Percentiles rank a stretch among this genome's conserved stretches.
Evolutionary conservation across 2,329 filamentous ascomycete species (phyloP).

Genomic region (Aspergillus quadrilineatus): DNA sequence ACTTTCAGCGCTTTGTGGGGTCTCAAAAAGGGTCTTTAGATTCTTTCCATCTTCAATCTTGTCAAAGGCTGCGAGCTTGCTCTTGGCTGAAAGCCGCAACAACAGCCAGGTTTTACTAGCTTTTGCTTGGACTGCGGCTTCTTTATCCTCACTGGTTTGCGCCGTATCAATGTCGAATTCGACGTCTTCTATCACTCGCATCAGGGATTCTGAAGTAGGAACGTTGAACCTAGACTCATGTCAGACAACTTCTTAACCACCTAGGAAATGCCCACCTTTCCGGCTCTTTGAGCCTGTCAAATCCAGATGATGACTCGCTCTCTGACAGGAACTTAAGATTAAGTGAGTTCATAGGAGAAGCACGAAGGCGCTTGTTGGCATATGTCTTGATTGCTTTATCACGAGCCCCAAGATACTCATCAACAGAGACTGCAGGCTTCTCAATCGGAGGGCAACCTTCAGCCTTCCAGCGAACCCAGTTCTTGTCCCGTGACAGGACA

Average conservation of each 20-base stretch:
- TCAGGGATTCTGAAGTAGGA: constrained; percentile 69
- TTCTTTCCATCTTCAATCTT: constrained; percentile 82
- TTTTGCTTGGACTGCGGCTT: constrained; percentile 66
- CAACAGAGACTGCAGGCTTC: constrained; percentile 66
- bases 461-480: constrained; percentile 98
- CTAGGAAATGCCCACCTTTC: constrained; percentile 45
- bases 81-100: constrained; percentile 73
- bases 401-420: constrained; percentile 69
- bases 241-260: constrained; percentile 14
- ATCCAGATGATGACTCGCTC: constrained; percentile 58
- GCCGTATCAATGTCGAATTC: constrained; percentile 87
- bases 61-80: constrained; percentile 75
- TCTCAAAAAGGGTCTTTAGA: constrained; percentile 52
- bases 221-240: constrained; percentile 56
- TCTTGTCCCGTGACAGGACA: constrained; percentile 91
- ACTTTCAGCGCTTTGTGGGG: constrained; percentile 20
- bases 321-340: constrained; percentile 77
- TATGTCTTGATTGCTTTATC: constrained; percentile 64
- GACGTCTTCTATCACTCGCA: constrained; percentile 71
- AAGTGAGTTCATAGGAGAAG: constrained; percentile 69
- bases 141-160: constrained; percentile 60
- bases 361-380: constrained; percentile 67
- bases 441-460: constrained; percentile 89
- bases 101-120: constrained; percentile 89
- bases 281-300: constrained; percentile 68